Evolutionary conservation across 2,329 filamentous ascomycete species (phyloP).

Genomic region (Lecanicillium sp.): DNA sequence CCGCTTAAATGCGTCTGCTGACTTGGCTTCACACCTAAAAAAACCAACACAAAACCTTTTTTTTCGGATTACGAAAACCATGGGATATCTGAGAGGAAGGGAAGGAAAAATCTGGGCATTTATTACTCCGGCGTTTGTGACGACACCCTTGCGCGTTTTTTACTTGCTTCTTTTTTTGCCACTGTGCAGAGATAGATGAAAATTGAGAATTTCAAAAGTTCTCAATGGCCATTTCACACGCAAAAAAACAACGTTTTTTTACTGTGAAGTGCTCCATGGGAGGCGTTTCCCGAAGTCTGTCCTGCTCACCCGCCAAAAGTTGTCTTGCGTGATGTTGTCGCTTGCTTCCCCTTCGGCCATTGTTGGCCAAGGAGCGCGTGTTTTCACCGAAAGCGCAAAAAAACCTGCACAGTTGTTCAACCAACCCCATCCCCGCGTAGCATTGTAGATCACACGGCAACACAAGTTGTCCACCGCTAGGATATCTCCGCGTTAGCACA

Average conservation of each 20-base stretch:
- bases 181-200: constrained; percentile 23
- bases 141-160: constrained; percentile 9
- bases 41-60: constrained; percentile 14
- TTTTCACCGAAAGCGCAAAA: constrained; percentile 3
- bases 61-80: constrained; percentile 11
- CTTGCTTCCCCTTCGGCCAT: constrained; percentile 7
- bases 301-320: constrained; percentile 15
- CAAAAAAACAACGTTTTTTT: constrained; percentile 10
- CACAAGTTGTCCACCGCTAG: constrained; percentile 47
- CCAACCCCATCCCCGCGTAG: constrained; percentile 1
- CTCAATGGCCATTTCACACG: constrained; percentile 68
- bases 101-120: constrained; percentile 23
- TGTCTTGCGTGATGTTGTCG: too few species aligned
- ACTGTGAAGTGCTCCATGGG: constrained; percentile 68
- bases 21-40: constrained; percentile 9
- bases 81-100: constrained; percentile 12
- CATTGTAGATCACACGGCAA: background rate
- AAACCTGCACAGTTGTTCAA: background rate
- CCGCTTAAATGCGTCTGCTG: constrained; percentile 33
- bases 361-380: constrained; percentile 2
- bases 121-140: constrained; percentile 29
- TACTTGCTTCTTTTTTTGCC: background rate
- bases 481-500: constrained; percentile 83
- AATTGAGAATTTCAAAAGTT: constrained; percentile 37
- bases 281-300: constrained; percentile 62